These are phyloP conservation scores for Lyophyllum decastes DNA, from an alignment of 768 basidiomycete species.

Conservation along the genomic window DNA sequence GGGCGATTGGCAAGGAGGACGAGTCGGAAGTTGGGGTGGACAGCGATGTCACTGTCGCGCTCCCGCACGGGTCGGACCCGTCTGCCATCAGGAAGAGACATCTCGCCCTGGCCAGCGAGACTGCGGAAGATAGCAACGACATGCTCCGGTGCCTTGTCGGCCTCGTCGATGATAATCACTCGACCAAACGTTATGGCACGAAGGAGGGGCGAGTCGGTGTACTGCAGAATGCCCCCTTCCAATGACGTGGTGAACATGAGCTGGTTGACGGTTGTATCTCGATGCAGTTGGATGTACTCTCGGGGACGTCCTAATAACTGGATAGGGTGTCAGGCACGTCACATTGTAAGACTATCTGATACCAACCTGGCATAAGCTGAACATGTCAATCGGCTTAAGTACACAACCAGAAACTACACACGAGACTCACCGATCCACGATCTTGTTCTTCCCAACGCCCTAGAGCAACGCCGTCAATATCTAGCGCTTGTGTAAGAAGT, in stretches of 20 bases:
- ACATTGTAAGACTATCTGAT: not conserved
- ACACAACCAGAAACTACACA: no score
- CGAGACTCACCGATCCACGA: slow-evolving; percentile 55
- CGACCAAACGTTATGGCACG: slow-evolving; percentile 62
- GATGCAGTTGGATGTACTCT: slow-evolving; percentile 71
- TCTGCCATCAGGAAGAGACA: slow-evolving; percentile 65
- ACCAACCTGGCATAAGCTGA: slow-evolving; percentile 56
- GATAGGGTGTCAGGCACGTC: not conserved
- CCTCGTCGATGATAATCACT: slow-evolving; percentile 71
- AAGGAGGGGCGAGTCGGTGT: slow-evolving; percentile 67
- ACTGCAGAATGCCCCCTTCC: slow-evolving; percentile 56
- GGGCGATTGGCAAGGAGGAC: slow-evolving; percentile 67
- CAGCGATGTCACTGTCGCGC: slow-evolving; percentile 55
- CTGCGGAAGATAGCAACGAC: slow-evolving; percentile 73
- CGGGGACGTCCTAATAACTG: slow-evolving; percentile 61
- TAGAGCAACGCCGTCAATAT: slow-evolving; percentile 16
- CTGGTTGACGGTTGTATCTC: slow-evolving; percentile 71
- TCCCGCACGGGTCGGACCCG: slow-evolving; percentile 48
- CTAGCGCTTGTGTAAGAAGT: not conserved
- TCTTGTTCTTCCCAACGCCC: slow-evolving; percentile 75
- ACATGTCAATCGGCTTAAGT: slow-evolving; percentile 1
- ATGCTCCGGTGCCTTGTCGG: slow-evolving; percentile 74
- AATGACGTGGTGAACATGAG: slow-evolving; percentile 69
- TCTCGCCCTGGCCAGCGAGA: slow-evolving; percentile 63
- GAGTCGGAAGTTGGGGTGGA: slow-evolving; percentile 65